A percentile compares a stretch with the other conserved stretches of the same genome.
Conservation (phyloP, 768 basidiomycete species). For the Rubroboletus pulcherrimus region DNA sequence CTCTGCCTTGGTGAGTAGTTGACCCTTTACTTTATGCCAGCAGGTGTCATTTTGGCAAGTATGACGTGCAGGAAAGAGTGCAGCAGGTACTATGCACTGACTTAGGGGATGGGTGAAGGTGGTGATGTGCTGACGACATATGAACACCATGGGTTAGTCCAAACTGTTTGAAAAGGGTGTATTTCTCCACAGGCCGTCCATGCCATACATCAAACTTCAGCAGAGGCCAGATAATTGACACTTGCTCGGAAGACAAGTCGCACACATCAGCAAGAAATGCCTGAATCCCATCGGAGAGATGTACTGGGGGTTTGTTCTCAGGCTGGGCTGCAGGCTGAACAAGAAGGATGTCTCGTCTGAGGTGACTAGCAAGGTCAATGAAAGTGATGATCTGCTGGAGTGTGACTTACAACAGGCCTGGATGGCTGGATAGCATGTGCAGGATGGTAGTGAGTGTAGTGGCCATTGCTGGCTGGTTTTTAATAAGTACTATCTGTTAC, state of each 20-base stretch:
- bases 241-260: neutral
- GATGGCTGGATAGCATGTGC: neutral
- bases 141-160: neutral
- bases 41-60: neutral
- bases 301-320: neutral
- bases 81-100: neutral
- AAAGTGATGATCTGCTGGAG: neutral
- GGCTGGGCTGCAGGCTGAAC: neutral
- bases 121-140: neutral
- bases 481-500: too few relatives aligned
- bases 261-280: neutral
- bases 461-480: too few relatives aligned
- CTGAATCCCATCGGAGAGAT: neutral
- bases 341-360: neutral
- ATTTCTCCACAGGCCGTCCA: neutral
- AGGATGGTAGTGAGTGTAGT: too few relatives aligned
- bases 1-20: neutral
- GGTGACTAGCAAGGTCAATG: neutral
- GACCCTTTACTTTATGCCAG: neutral
- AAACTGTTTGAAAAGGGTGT: neutral
- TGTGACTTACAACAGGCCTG: neutral
- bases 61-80: neutral
- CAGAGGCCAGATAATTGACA: neutral
- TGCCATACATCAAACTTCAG: neutral
- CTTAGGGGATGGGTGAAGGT: neutral